Percentiles rank a stretch among this genome's conserved stretches.
Conservation (phyloP, 148 eudicot species). For the Nepenthes mirabilis region DNA sequence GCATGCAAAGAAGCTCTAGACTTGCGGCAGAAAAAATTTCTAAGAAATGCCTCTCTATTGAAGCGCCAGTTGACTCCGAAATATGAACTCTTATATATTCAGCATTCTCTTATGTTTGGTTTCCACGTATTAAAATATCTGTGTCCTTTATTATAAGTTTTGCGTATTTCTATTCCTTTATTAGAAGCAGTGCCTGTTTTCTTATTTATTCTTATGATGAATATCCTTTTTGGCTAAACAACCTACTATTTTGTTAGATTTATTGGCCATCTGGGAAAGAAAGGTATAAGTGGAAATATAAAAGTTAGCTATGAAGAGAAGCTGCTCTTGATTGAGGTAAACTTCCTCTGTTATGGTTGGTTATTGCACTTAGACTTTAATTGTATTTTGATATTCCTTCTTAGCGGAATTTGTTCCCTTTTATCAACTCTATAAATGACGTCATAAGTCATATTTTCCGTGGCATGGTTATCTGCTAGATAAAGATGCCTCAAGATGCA, state of each 20-base stretch:
- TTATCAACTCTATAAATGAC: neutral
- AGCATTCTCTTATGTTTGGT: no score
- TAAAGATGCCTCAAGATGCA: constrained; percentile 96
- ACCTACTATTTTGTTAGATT: constrained; percentile 37
- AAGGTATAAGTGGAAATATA: constrained; percentile 82
- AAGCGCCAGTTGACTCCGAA: constrained; percentile 82
- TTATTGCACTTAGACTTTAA: neutral
- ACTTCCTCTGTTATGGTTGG: constrained; percentile 3
- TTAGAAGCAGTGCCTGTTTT: constrained; percentile 4
- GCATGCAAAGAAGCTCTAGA: constrained; percentile 49
- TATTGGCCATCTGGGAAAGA: constrained; percentile 74
- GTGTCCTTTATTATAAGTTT: neutral
- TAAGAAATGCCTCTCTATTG: constrained; percentile 50
- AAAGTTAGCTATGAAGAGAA: constrained; percentile 57
- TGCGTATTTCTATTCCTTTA: neutral
- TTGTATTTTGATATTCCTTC: neutral
- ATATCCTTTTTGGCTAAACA: constrained; percentile 2
- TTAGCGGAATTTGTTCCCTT: neutral
- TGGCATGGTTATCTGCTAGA: constrained; percentile 22
- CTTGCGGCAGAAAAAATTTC: constrained; percentile 50
- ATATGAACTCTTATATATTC: constrained; percentile 42
- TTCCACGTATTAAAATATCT: no score
- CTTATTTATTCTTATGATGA: neutral
- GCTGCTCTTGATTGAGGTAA: constrained; percentile 81
- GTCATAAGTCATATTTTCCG: no score